Evolutionary conservation across 2,329 filamentous ascomycete species (phyloP).

Genomic region (Zasmidium cellare): DNA sequence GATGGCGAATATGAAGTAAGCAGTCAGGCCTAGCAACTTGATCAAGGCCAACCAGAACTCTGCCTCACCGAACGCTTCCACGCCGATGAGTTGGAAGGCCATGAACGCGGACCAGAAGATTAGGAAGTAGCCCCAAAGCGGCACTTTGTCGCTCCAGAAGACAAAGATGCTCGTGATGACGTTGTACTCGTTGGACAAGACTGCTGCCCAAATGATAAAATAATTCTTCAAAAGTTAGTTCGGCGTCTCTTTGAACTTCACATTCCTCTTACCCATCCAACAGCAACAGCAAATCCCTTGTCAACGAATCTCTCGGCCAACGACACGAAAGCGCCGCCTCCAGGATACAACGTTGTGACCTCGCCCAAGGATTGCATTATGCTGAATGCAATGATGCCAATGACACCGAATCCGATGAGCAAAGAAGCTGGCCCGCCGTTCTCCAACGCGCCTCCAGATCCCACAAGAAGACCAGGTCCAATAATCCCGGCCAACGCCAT

Average conservation of each 20-base stretch:
- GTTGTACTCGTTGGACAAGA: conserved; percentile 71
- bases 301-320: conserved; percentile 71
- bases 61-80: conserved; percentile 44
- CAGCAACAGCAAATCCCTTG: conserved; percentile 65
- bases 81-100: conserved; percentile 41
- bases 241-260: not conserved
- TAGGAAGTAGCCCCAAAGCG: conserved; percentile 43
- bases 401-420: conserved; percentile 71
- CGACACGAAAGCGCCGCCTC: conserved; percentile 69
- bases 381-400: conserved; percentile 66
- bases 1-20: conserved; percentile 44
- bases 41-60: conserved; percentile 48
- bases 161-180: conserved; percentile 65
- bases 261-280: conserved; percentile 55
- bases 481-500: conserved; percentile 53
- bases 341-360: conserved; percentile 71
- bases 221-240: conserved; percentile 51
- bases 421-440: conserved; percentile 70
- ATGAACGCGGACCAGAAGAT: conserved; percentile 43
- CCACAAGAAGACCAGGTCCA: conserved; percentile 71
- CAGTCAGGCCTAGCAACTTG: conserved; percentile 40
- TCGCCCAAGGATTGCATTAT: conserved; percentile 76
- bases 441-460: conserved; percentile 67
- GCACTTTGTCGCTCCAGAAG: conserved; percentile 61
- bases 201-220: conserved; percentile 66